Evolutionary conservation across 495 filamentous ascomycete genomes (phyloP), one percentile per base, ranked within the genome.

Genomic region (Daldinia decipiens): DNA sequence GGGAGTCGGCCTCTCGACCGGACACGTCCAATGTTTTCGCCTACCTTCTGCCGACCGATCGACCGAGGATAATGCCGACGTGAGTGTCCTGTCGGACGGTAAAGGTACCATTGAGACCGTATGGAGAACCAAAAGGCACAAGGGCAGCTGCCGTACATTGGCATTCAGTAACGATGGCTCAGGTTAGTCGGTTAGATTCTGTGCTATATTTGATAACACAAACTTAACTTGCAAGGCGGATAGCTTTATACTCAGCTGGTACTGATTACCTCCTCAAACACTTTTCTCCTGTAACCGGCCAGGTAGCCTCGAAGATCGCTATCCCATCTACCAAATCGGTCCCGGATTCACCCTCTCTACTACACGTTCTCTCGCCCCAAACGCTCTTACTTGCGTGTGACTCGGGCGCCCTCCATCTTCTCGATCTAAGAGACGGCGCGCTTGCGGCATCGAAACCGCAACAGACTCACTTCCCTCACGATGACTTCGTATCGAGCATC

Each of bases 331-430:
- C 79, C 36, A 80, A 75, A 63, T 77, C 74, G 36, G 69, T 74
- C 26, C 65, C 71, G 15, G 95, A 99, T 74, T 81, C 86, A 8
- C 91, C 95, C 0, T 90, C 92, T 27, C 81, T 94, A 38, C 83
- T 98, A 51, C 90, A 95, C 73, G 85, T 87, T 5, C 89, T 97
- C 31, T 92, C 92, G 2, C 91, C 93, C 1, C 92, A 97, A 77
- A 96, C 93, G 21, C 86, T 99, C 19, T 88, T 99, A 26, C 87
- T 98, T 32, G 94, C 91, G 32, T 95, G 93, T 67, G 95, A 99
- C 80, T 94, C 92, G 13, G 92, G 93, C 31, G 89, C 90, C 29
- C 82, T 99, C 17, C 92, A 99, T 77, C 85, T 98, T 66, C 95
- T 93, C 81, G 96, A 98, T 78, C 85, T 97, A 7, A 93, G 95